phyloP scores from a whole-genome alignment of 139 green algal species.

The Chlorella sp. region DNA sequence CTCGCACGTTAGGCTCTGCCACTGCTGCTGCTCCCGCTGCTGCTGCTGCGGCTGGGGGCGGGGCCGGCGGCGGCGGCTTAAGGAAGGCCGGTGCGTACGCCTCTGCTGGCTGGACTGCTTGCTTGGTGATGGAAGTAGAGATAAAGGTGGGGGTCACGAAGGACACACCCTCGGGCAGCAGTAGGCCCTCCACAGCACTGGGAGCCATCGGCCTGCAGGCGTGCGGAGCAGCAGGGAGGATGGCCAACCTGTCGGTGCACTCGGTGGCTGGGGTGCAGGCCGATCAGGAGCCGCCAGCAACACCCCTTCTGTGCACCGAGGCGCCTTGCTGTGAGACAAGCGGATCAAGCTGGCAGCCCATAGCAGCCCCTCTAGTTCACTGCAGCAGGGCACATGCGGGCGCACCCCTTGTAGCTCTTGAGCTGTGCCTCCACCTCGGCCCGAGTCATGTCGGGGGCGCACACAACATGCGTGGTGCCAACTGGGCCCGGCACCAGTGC shows the following conservation, averaged over 20 bases:
- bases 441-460: not conserved
- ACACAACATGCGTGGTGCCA: constrained; percentile 5
- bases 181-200: not conserved
- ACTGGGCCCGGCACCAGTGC: not conserved
- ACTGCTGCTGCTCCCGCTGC: not conserved
- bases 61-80: not conserved
- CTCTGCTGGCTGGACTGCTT: not conserved
- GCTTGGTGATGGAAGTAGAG: not conserved
- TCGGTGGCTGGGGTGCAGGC: not conserved
- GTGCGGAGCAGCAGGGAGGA: not conserved
- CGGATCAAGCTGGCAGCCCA: not conserved
- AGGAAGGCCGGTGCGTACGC: not conserved
- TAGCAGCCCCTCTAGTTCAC: not conserved
- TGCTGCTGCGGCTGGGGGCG: not conserved
- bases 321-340: not conserved
- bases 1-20: not conserved
- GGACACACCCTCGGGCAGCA: not conserved
- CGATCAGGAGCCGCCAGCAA: not conserved
- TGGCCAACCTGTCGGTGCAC: too few relatives aligned
- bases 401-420: not conserved
- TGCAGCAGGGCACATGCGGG: not conserved
- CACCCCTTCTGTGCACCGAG: too few relatives aligned
- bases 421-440: not conserved
- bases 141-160: not conserved
- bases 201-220: not conserved